Base-by-base conservation (phyloP, 805 yeast species). In the Alloascoidea hylecoeti region DNA sequence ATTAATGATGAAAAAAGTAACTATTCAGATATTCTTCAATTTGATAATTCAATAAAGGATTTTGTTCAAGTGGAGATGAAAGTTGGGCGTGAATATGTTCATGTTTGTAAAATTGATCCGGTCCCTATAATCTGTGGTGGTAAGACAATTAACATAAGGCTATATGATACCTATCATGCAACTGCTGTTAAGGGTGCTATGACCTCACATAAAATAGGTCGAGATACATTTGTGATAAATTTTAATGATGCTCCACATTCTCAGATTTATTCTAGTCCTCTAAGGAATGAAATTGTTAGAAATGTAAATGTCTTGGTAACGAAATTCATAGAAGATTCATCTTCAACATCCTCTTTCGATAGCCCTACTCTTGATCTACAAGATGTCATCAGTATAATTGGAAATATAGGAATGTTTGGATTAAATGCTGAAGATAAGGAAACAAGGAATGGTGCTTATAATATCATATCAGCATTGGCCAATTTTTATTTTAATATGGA, bases 41-140 rank as follows among this genome's bases (percentile, higher is more conserved):
- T 9, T 9, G 30, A 23, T 9, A 23, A 9, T 23, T n/a, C n/a
- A 1, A 58, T 61, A 14, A 66, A 67, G n/a, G 58, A 69, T 23
- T 74, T 70, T 45, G 59, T 68, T 15, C 78, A 83, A 1, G 78
- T 78, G 2, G 67, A 72, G 0, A 41, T 84, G 42, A 75, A 73
- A 46, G 66, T 84, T 38, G 95, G 95, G 4, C 68, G 79, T 40
- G 73, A 72, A 46, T 78, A 63, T 57, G 49, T 83, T 35, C 88
- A 80, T 49, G 55, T 81, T 9, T 9, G 13, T n/a, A 23, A 23
- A n/a, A n/a, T 9, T n/a, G 30, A 23, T 9, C 30, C 30, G 9
- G n/a, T 23, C n/a, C n/a, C 30, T 23, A 23, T 23, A 9, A 23
- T 9, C 9, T 9, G 13, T 23, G 30, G 30, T 9, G 30, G n/a